A percentile compares a stretch with the other conserved stretches of the same genome.
Conservation (phyloP, 2,329 filamentous ascomycete species). For the Eutypa lata region DNA sequence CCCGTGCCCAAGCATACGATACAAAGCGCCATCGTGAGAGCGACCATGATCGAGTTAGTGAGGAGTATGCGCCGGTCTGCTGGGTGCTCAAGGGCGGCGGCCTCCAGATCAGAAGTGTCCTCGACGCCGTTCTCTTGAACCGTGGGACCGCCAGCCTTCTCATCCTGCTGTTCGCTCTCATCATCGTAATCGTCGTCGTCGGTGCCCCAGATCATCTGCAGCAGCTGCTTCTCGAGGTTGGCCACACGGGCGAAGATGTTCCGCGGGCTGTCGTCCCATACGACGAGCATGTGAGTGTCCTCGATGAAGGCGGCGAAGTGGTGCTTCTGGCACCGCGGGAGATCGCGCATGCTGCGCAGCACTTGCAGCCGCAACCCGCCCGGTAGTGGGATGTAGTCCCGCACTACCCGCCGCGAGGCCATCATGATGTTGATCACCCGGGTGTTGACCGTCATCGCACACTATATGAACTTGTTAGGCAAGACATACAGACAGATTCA, state of each 20-base stretch:
- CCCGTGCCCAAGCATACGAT: conserved; percentile 54
- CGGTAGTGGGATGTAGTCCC: conserved; percentile 56
- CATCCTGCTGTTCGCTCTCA: conserved; percentile 35
- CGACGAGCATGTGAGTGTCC: conserved; percentile 54
- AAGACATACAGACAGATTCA: neutral
- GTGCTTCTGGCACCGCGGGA: conserved; percentile 60
- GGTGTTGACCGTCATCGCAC: conserved; percentile 66
- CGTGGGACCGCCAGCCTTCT: conserved; percentile 17
- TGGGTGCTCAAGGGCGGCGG: conserved; percentile 34
- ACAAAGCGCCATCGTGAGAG: conserved; percentile 49
- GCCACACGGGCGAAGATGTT: conserved; percentile 50
- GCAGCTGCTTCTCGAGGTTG: conserved; percentile 49
- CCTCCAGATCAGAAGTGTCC: conserved; percentile 36
- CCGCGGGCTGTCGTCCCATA: conserved; percentile 62
- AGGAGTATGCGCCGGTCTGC: conserved; percentile 49
- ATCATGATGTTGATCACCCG: conserved; percentile 61
- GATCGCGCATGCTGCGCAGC: conserved; percentile 51
- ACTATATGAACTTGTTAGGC: conserved; percentile 36
- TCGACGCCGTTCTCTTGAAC: conserved; percentile 35
- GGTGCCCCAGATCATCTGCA: conserved; percentile 55
- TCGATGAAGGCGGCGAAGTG: conserved; percentile 64
- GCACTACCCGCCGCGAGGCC: conserved; percentile 37
- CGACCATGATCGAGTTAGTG: conserved; percentile 52
- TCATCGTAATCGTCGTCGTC: conserved; percentile 39
- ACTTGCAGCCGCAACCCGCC: conserved; percentile 61